phyloP scores from a whole-genome alignment of 805 yeast species.

The Brettanomyces naardenensis region DNA sequence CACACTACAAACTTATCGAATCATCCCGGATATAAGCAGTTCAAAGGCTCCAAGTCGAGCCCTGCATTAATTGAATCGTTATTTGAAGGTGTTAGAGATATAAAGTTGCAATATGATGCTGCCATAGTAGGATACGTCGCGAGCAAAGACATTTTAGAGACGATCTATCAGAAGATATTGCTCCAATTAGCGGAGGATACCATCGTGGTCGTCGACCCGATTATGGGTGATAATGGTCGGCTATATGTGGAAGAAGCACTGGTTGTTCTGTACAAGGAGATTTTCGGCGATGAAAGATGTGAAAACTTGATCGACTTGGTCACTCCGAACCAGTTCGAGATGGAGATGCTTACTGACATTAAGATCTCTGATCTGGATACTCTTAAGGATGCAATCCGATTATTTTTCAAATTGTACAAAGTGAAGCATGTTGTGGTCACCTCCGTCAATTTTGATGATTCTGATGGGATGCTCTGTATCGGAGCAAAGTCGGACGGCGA shows the following conservation, averaged over 20 bases:
- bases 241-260: conserved; percentile 62
- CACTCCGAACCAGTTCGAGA: conserved; percentile 73
- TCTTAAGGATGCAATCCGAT: conserved; percentile 30
- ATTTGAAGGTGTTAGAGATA: conserved; percentile 43
- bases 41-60: conserved; percentile 48
- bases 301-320: conserved; percentile 34
- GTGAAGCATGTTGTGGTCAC: conserved; percentile 53
- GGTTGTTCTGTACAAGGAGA: conserved; percentile 40
- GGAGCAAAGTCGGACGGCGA: conserved; percentile 28
- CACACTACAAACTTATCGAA: conserved; percentile 87
- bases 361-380: conserved; percentile 31
- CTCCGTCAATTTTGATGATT: conserved; percentile 34
- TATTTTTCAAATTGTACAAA: conserved; percentile 34
- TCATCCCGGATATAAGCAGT: conserved; percentile 80
- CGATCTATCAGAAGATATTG: conserved; percentile 30
- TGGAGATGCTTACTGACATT: conserved; percentile 49
- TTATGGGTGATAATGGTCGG: conserved; percentile 83
- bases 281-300: conserved; percentile 31
- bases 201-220: conserved; percentile 79
- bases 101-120: conserved; percentile 45
- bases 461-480: conserved; percentile 28
- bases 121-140: conserved; percentile 79
- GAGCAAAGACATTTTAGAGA: conserved; percentile 43
- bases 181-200: conserved; percentile 20
- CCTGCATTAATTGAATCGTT: conserved; percentile 40